These are phyloP conservation scores for Pichia exigua DNA, from an alignment of 805 yeast species.

Conservation along the genomic window DNA sequence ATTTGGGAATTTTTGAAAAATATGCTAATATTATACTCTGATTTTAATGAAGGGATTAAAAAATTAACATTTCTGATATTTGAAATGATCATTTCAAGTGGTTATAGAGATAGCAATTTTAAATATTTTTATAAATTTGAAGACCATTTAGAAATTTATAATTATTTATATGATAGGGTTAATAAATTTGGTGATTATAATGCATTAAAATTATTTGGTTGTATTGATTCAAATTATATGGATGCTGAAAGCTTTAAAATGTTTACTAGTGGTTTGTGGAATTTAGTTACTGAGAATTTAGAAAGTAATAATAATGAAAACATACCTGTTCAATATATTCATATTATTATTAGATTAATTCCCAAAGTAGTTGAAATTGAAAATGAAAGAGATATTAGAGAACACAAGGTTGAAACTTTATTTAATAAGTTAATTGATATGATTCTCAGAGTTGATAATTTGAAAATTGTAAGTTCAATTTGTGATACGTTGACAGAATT, in stretches of 20 bases:
- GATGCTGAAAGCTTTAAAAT: not conserved
- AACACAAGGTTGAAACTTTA: not conserved
- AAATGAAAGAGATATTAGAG: not conserved
- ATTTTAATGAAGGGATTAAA: slow-evolving; percentile 55
- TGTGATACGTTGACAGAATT: not conserved
- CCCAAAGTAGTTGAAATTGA: not conserved
- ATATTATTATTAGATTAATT: slow-evolving; percentile 32
- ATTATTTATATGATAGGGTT: not conserved
- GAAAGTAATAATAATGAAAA: not conserved
- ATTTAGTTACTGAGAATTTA: not conserved
- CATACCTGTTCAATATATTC: slow-evolving; percentile 64
- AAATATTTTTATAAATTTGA: not conserved
- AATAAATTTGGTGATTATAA: not conserved
- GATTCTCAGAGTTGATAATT: not conserved
- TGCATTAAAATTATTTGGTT: not conserved
- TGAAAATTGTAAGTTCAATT: not conserved
- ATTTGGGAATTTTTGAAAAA: slow-evolving; percentile 57
- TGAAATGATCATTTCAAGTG: slow-evolving; percentile 34
- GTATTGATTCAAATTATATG: not conserved
- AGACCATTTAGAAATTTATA: not conserved
- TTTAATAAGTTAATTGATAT: not conserved
- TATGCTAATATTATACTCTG: slow-evolving; percentile 33
- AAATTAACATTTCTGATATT: slow-evolving; percentile 65
- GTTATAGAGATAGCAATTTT: not conserved
- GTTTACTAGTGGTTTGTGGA: not conserved